Evolutionary conservation across 2,329 filamentous ascomycete genomes (phyloP), one percentile per base, ranked within the genome.

Genomic region (Fusarium siculi): DNA sequence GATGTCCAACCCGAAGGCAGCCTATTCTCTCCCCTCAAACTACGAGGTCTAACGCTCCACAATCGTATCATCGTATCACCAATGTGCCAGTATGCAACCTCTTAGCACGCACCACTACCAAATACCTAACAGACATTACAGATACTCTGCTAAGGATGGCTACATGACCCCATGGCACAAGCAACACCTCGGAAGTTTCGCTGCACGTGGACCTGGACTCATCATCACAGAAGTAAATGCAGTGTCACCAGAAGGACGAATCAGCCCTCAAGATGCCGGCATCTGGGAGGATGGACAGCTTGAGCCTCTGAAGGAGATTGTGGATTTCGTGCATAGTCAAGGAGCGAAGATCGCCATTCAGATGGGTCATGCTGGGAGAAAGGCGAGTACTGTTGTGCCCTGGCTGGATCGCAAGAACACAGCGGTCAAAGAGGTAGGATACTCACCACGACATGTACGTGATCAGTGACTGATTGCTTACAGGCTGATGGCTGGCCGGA

Each of bases 271-370:
- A 75, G 91, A 93, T 75, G 79, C 82, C 16, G 92, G 93, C 1
- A 79, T 95, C 6, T 95, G 92, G 92, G 86, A 90, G 66, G 93
- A 95, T 78, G 87, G 85, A 3, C 93, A 95, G 74, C 89, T 92
- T 62, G 90, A 85, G 66, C 86, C 86, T 0, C 80, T 92, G 50
- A 86, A 84, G 69, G 83, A 85, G 36, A 85, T 92, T 14, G 87
- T 90, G 4, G 91, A 93, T 49, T 93, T 93, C 65, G 89, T 88
- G 1, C 76, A 78, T 36, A 87, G 85, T 23, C 92, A 93, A 78
- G 85, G 84, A 72, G 89, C 91, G 77, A 87, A 89, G 55, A 91
- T 93, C 66, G 91, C 87, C 18, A 89, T 93, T 46, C 92, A 93
- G 80, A 83, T 94, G 18, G 91, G 83, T 1, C 93, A 95, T 76